Evolutionary conservation across 345 rosid genomes (phyloP).

Genomic region (Salix udensis): DNA sequence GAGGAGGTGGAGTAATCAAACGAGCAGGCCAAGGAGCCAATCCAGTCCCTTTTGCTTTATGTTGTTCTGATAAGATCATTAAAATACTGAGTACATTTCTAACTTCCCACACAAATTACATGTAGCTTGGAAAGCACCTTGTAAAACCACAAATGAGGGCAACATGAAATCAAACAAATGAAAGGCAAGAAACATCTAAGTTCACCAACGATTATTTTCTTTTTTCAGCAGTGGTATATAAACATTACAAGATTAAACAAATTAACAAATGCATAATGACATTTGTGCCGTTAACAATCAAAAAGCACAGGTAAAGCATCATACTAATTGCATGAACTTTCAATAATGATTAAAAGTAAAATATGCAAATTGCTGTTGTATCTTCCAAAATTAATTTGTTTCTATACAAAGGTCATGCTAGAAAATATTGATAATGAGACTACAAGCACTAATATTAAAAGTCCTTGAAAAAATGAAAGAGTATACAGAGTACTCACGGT

Average conservation of each 20-base stretch:
- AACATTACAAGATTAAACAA: neutral
- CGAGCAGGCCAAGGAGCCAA: constrained; percentile 99
- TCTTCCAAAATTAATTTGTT: neutral
- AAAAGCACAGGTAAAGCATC: neutral
- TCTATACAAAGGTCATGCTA: neutral
- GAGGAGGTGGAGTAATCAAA: constrained; percentile 72
- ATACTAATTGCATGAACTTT: neutral
- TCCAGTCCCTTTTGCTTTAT: constrained; percentile 72
- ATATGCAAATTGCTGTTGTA: neutral
- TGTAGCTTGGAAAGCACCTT: neutral
- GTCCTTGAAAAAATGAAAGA: constrained; percentile 2
- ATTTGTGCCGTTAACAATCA: neutral
- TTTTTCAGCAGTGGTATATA: neutral
- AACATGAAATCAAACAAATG: neutral
- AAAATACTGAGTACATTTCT: constrained; percentile 6
- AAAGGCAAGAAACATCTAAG: neutral
- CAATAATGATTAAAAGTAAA: neutral
- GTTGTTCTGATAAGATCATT: constrained; percentile 54
- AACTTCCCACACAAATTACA: neutral
- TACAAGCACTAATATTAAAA: neutral
- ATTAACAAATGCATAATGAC: neutral
- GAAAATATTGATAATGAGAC: neutral
- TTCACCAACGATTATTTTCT: neutral
- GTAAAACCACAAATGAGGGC: neutral
- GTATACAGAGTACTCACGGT: constrained; percentile 51